Evolutionary conservation across 495 filamentous ascomycete species (phyloP).

Genomic region (Podospora fimiseda): DNA sequence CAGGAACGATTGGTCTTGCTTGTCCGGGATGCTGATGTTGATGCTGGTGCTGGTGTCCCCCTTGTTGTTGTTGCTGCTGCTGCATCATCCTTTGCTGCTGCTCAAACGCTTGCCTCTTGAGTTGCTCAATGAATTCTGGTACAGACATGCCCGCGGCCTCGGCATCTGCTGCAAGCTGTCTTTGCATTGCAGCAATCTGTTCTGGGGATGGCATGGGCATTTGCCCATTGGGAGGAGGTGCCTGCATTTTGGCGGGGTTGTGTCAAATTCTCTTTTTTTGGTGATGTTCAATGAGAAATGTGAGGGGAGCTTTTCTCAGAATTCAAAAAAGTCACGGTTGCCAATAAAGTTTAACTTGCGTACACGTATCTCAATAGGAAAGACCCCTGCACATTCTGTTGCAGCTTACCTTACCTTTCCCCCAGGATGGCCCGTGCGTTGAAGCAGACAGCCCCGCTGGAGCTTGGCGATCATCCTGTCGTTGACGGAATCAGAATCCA

Average conservation of each 20-base stretch:
- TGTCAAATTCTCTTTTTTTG: not conserved
- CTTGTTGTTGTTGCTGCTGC: constrained; percentile 52
- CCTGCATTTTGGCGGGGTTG: constrained; percentile 5
- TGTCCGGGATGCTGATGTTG: constrained; percentile 48
- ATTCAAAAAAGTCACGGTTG: too few species aligned
- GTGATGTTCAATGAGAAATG: too few species aligned
- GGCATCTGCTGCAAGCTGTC: constrained; percentile 71
- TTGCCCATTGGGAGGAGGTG: constrained; percentile 20
- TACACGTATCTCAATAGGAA: constrained; percentile 18
- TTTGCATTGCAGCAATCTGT: constrained; percentile 77
- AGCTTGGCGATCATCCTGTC: not conserved
- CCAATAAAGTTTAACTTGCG: constrained; percentile 9
- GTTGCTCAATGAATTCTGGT: constrained; percentile 61
- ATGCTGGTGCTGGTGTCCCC: constrained; percentile 54
- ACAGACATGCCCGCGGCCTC: constrained; percentile 69
- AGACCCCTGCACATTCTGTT: constrained; percentile 11
- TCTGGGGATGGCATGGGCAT: constrained; percentile 67
- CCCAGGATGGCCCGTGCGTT: not conserved
- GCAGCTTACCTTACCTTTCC: constrained; percentile 5
- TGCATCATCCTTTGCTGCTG: constrained; percentile 47
- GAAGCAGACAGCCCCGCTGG: not conserved
- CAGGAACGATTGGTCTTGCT: constrained; percentile 56
- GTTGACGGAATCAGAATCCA: not conserved
- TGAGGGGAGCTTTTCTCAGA: too few species aligned
- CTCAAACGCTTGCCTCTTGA: constrained; percentile 47